A percentile compares a stretch with the other conserved stretches of the same genome.
Evolutionary conservation across 2,329 filamentous ascomycete genomes (phyloP).

Genomic region (Parafenestella ontariensis): DNA sequence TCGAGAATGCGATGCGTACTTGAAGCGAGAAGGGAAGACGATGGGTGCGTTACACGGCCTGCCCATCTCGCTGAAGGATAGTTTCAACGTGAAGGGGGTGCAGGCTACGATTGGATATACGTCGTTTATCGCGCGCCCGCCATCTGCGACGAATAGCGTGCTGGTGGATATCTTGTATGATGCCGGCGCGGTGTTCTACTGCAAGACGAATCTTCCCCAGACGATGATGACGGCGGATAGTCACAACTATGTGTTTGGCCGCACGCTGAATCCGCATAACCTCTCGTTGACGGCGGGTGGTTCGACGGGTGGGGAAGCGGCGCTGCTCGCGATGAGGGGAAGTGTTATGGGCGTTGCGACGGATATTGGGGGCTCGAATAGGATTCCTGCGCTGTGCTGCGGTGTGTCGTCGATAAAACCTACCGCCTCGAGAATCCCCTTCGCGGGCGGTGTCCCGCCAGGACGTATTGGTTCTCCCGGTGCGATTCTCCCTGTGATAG

Average conservation of each 20-base stretch:
- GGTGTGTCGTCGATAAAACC: slow-evolving; percentile 59
- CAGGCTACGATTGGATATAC: slow-evolving; percentile 68
- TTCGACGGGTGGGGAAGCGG: slow-evolving; percentile 70
- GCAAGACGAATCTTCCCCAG: slow-evolving; percentile 62
- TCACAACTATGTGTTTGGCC: slow-evolving; percentile 68
- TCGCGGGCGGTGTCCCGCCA: slow-evolving; percentile 34
- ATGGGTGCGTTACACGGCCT: slow-evolving; percentile 62
- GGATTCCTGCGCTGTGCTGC: slow-evolving; percentile 84
- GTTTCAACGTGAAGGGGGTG: slow-evolving; percentile 65
- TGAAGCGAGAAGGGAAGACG: slow-evolving; percentile 48
- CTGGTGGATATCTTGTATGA: slow-evolving; percentile 48
- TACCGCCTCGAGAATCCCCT: slow-evolving; percentile 60
- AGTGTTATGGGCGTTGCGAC: slow-evolving; percentile 68
- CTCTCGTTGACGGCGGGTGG: slow-evolving; percentile 68
- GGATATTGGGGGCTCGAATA: slow-evolving; percentile 68
- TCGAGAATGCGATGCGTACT: slow-evolving; percentile 47
- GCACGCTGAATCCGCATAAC: slow-evolving; percentile 69
- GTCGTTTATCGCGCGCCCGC: slow-evolving; percentile 44
- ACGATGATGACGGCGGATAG: slow-evolving; percentile 60
- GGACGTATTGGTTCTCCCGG: slow-evolving; percentile 41
- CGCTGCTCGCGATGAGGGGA: slow-evolving; percentile 65
- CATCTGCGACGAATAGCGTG: slow-evolving; percentile 41
- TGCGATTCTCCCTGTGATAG: slow-evolving; percentile 49
- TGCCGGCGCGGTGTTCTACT: slow-evolving; percentile 59
- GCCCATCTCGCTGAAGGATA: slow-evolving; percentile 66